Base-by-base conservation (phyloP, 306 rosid species). In the Prosopis cineraria region DNA sequence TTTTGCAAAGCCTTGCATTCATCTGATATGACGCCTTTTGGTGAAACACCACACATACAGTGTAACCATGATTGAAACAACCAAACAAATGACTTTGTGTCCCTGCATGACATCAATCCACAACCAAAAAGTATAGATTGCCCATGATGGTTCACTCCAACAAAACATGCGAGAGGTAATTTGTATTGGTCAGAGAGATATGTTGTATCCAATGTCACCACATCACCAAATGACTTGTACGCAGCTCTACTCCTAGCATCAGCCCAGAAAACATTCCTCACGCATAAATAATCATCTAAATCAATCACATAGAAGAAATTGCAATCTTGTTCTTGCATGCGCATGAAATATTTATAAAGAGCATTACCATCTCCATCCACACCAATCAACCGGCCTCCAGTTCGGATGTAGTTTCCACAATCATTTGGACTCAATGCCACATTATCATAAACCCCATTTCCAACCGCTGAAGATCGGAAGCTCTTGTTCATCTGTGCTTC, bases 161-260 rank as follows among this genome's bases (percentile, higher is more conserved):
- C 76, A 45, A 80, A 80, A 33, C 76, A 66, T 44, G 9, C 76
- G 13, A 80, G 80, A 13, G 84, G 76, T 41, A 80, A 27, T n/a
- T 74, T 74, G 80, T 80, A 68, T 40, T 25, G 66, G 66, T 80
- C 31, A 58, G 74, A 73, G 59, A 80, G 70, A 58, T 52, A 74
- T 22, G 79, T 55, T 11, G 76, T 66, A 50, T 74, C 79, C 47
- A 80, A 45, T 14, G 41, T 74, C 66, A 74, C 76, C 66, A 80
- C 84, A 45, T 80, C 84, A 73, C 84, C 80, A 33, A 80, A 80
- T 30, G 84, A 80, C 62, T 80, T 78, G 72, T 74, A 74, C 24
- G 63, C 79, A 31, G 75, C 84, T 68, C 76, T 43, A 68, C 80
- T 74, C 52, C 76, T 80, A 67, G 76, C 84, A 74, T 80, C 80